phyloP scores from a whole-genome alignment of 2,329 filamentous ascomycete genomes.

The Teratosphaeria epicoccoides region DNA sequence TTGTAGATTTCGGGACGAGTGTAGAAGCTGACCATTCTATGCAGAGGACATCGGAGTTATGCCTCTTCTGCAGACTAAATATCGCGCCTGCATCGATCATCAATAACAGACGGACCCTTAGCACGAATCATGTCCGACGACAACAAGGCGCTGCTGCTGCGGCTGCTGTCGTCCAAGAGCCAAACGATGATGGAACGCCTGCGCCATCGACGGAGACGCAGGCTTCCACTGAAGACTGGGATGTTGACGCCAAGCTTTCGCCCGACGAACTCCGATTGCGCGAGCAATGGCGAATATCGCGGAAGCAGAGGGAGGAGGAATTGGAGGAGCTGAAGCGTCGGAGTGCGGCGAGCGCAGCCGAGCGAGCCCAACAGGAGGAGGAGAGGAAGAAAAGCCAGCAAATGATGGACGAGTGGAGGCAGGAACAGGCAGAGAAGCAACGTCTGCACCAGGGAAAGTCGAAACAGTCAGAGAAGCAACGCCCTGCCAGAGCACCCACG shows the following conservation, averaged over 20 bases:
- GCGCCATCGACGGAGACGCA: background rate
- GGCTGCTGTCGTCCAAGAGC: background rate
- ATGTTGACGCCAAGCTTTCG: background rate
- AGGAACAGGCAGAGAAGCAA: background rate
- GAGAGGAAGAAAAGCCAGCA: background rate
- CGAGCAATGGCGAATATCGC: background rate
- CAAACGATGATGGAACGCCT: background rate
- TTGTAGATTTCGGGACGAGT: background rate
- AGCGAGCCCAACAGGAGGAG: background rate
- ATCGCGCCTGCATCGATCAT: background rate
- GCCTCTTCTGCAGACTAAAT: slow-evolving; percentile 20
- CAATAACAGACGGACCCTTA: background rate
- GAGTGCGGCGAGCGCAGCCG: background rate
- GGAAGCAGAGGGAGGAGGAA: background rate
- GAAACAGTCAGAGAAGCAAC: too few relatives aligned
- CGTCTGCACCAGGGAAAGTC: too few relatives aligned
- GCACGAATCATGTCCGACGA: background rate
- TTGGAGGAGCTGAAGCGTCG: background rate
- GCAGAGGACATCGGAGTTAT: slow-evolving; percentile 16
- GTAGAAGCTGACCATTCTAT: background rate
- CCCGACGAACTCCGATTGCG: background rate
- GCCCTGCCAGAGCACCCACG: background rate
- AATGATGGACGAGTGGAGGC: background rate
- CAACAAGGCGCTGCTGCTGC: background rate
- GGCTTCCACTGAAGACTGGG: background rate